Conservation (phyloP, 768 basidiomycete genomes). For the Amanita phalloides region DNA sequence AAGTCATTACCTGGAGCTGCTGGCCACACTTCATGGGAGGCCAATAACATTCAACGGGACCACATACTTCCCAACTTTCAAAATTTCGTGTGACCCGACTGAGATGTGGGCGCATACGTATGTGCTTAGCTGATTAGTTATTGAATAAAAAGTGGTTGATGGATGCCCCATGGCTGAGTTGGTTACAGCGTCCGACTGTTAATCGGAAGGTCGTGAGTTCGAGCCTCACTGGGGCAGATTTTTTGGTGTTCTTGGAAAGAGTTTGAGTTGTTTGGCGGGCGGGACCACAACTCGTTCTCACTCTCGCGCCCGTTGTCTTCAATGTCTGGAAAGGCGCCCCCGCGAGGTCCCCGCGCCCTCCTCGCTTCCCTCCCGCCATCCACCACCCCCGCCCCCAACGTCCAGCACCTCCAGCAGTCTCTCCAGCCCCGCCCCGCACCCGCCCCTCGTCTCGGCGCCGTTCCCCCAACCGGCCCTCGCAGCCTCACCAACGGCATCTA, state of each 20-base stretch:
- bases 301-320: neutral
- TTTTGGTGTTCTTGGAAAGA: neutral
- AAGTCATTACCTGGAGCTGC: neutral
- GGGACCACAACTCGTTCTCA: neutral
- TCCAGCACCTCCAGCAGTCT: constrained; percentile 16
- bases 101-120: too few relatives aligned
- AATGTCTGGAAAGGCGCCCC: constrained; percentile 76
- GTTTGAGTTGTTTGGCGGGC: constrained; percentile 4
- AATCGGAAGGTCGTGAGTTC: constrained; percentile 66
- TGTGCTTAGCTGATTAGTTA: neutral
- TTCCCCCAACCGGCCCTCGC: constrained; percentile 58
- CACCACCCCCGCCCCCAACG: constrained; percentile 7
- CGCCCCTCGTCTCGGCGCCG: constrained; percentile 34
- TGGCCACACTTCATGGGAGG: neutral
- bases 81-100: too few relatives aligned
- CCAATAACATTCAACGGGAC: neutral
- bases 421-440: constrained; percentile 11
- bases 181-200: constrained; percentile 76
- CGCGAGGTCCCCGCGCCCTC: constrained; percentile 63
- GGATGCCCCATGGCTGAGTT: constrained; percentile 66
- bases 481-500: constrained; percentile 36
- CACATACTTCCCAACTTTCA: neutral
- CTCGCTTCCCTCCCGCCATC: constrained; percentile 33
- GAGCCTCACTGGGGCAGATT: constrained; percentile 52
- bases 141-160: neutral